Percentiles rank a stretch among this genome's conserved stretches.
Evolutionary conservation across 768 basidiomycete genomes (phyloP).

Genomic region (Tubosaeta brunneosetosa): DNA sequence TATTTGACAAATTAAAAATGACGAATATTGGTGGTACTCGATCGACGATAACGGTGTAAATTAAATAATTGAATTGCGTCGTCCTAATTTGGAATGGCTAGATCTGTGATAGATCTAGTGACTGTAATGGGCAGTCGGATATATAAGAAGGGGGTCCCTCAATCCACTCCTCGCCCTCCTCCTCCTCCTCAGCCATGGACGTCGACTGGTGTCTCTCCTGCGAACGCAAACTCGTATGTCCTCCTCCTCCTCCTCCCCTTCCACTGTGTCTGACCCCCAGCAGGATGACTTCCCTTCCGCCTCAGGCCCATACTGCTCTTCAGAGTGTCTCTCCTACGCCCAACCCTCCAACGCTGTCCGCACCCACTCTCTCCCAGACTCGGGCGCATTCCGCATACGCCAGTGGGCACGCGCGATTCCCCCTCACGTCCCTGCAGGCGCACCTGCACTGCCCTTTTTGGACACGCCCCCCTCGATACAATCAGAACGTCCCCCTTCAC

Average conservation of each 20-base stretch:
- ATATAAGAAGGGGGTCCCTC: conserved; percentile 25
- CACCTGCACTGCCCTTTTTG: conserved; percentile 25
- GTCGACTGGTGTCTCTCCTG: conserved; percentile 71
- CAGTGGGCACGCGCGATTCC: conserved; percentile 31
- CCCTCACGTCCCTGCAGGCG: conserved; percentile 29
- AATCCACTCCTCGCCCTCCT: conserved; percentile 14
- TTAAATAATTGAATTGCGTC: conserved; percentile 33
- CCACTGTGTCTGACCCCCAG: background rate
- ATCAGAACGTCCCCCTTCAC: conserved; percentile 15
- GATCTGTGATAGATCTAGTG: conserved; percentile 24
- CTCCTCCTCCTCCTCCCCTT: background rate
- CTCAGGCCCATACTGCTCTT: conserved; percentile 51
- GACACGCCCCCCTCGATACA: conserved; percentile 13
- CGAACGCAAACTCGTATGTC: conserved; percentile 52
- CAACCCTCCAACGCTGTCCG: conserved; percentile 33
- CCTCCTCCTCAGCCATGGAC: conserved; percentile 41
- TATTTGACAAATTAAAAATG: conserved; percentile 14
- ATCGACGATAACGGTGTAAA: conserved; percentile 33
- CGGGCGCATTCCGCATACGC: conserved; percentile 17
- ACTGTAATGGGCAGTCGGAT: conserved; percentile 22
- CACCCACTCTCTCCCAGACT: background rate
- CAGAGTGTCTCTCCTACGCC: conserved; percentile 34
- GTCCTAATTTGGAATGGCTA: conserved; percentile 9
- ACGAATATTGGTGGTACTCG: conserved; percentile 19
- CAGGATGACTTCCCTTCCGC: conserved; percentile 23